Percentiles rank a stretch among this genome's conserved stretches.
phyloP scores from a whole-genome alignment of 345 rosid genomes.

The Bruguiera parviflora region DNA sequence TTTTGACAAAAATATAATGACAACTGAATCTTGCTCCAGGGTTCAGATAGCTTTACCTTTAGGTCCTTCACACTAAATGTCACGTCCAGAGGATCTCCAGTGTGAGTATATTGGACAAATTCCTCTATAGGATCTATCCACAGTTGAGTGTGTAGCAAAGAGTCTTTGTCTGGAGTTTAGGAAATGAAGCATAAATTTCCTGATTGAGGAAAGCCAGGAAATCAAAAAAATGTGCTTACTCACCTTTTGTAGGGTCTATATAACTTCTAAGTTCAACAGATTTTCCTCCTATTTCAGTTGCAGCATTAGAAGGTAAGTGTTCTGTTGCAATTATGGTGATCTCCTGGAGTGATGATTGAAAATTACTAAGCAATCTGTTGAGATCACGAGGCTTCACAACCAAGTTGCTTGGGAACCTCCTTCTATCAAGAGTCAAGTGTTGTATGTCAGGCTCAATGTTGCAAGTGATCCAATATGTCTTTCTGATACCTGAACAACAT shows the following conservation, averaged over 20 bases:
- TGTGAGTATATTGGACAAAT: slow-evolving; percentile 76
- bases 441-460: slow-evolving; percentile 86
- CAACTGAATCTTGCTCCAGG: slow-evolving; percentile 11
- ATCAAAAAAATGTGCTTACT: not conserved
- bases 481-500: slow-evolving; percentile 60
- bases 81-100: slow-evolving; percentile 82
- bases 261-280: slow-evolving; percentile 93
- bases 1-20: not conserved
- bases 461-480: slow-evolving; percentile 85
- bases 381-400: slow-evolving; percentile 82
- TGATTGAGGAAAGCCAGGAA: slow-evolving; percentile 2
- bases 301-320: slow-evolving; percentile 66
- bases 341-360: slow-evolving; percentile 97
- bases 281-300: slow-evolving; percentile 77
- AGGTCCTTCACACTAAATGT: slow-evolving; percentile 85
- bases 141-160: slow-evolving; percentile 75
- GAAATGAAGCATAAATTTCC: slow-evolving; percentile 21
- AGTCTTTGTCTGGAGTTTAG: slow-evolving; percentile 61
- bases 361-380: slow-evolving; percentile 79
- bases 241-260: slow-evolving; percentile 84
- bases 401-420: slow-evolving; percentile 60
- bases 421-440: slow-evolving; percentile 79
- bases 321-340: slow-evolving; percentile 89
- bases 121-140: slow-evolving; percentile 98
- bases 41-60: slow-evolving; percentile 46